Evolutionary conservation across 2,329 filamentous ascomycete genomes (phyloP), one percentile per base, ranked within the genome.

Genomic region (Didymella sp.): DNA sequence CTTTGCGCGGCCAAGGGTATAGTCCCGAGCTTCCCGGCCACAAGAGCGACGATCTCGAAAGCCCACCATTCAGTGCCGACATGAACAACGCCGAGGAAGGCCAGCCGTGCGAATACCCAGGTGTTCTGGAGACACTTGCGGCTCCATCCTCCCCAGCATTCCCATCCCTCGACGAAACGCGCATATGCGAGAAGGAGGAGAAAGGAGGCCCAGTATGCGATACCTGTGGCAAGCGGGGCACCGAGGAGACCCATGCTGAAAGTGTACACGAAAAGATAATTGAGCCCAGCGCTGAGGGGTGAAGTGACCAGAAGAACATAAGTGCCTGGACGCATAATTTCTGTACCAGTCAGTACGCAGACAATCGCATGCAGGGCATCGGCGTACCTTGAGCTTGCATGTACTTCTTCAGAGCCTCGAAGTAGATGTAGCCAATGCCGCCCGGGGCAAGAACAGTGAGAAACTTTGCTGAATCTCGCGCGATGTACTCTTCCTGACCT

Each of bases 51-150:
- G 63, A 96, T 94, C 76, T 96, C 92, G 67, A 96, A 96, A 0
- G 92, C 92, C 92, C 92, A 96, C 92, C 91, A 96, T 76, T 96
- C 92, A 0, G 91, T 95, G 3, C 91, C 92, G 5, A 96, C 90
- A 62, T 96, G 92, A 3, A 96, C 78, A 38, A 96, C 82, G 0
- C 92, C 92, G 0, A 96, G 80, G 13, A 89, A 76, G 0, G 92
- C 90, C 3, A 96, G 85, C 9, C 87, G 85, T 1, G 89, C 82
- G 72, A 96, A 96, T 0, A 87, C 86, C 15, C 84, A 77, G 15
- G 90, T 80, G 66, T 93, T 89, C 1, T 83, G 79, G n/a, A 90
- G 71, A 2, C 88, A 89, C 44, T 82, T 83, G 4, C 82, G 80
- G 6, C 85, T 85, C 74, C 87, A 87, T 0, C 92, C 92, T 42